Evolutionary conservation across 306 rosid species (phyloP), one percentile per base, ranked within the genome.

Genomic region (Cicer chorassanicum): DNA sequence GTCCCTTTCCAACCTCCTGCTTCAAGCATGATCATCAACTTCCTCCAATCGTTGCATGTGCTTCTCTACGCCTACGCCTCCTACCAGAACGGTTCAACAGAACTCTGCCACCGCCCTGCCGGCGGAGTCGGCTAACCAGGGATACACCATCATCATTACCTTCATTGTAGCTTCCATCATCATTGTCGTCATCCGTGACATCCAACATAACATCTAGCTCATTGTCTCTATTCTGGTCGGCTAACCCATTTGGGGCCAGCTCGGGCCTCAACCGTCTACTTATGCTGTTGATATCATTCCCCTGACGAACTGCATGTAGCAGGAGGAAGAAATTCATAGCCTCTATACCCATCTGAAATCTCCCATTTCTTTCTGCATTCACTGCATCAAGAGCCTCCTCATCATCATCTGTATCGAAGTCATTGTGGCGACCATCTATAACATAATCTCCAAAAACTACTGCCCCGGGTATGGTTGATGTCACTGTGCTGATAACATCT

Each of bases 401-500:
- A 44, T 90, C 93, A 21, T 90, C 98, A 9, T 88, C 96, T 1
- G 90, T 18, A 60, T 87, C 89, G 4, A 76, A 78, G 38, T 79
- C 88, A 63, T 82, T 77, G 81, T 76, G 88, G 57, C 85, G 90
- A 76, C 92, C 87, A 76, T 95, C 99, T 9, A 95, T 87, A 45
- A 95, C 96, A 60, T 95, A 95, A 80, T 95, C 99, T 45, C 99
- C 99, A 8, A 88, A 89, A 50, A 95, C 88, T 87, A 92, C 86
- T 68, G 99, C 96, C 64, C 98, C 98, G 0, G 99, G 99, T 81
- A 88, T 90, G 71, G 98, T 72, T 21, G 98, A 90, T 63, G 88
- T 88, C 62, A 95, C 89, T 65, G 98, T 92, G 87, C 99, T 95
- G 78, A 95, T 92, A 79, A 90, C 98, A 79, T 95, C 99, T 72